Percentiles rank a stretch among this genome's conserved stretches.
These are phyloP conservation scores for Kuraishia ogatae DNA, from an alignment of 805 yeast genomes.

Conservation along the genomic window DNA sequence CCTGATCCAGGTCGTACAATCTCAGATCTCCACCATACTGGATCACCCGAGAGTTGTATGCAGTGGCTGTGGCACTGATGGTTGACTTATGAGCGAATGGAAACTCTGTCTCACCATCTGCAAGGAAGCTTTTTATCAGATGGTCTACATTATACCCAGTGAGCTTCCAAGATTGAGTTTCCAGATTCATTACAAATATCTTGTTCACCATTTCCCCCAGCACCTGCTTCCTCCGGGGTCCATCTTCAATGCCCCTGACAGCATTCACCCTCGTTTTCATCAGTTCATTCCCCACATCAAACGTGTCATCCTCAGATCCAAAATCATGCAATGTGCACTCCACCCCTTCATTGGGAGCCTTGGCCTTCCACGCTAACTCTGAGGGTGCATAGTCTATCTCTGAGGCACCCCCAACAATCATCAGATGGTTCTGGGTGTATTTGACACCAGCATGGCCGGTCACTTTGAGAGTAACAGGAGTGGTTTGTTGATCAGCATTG, in stretches of 20 bases:
- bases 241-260: background rate
- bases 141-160: slow-evolving; percentile 3
- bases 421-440: background rate
- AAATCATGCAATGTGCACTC: background rate
- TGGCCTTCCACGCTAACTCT: background rate
- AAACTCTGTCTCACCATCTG: background rate
- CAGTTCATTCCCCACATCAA: background rate
- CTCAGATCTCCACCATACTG: background rate
- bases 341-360: background rate
- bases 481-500: background rate
- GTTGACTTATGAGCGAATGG: background rate
- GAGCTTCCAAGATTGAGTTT: slow-evolving; percentile 13
- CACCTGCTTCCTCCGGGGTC: background rate
- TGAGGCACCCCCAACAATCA: slow-evolving; percentile 1
- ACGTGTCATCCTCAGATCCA: background rate
- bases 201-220: slow-evolving; percentile 1
- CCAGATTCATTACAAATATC: slow-evolving; percentile 11
- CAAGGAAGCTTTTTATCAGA: background rate
- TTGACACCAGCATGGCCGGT: background rate
- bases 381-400: background rate
- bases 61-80: background rate
- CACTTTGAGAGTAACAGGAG: background rate
- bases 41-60: background rate
- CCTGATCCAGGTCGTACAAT: background rate
- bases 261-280: background rate